phyloP scores from a whole-genome alignment of 208 protist species.

The Eutreptiella sp. region DNA sequence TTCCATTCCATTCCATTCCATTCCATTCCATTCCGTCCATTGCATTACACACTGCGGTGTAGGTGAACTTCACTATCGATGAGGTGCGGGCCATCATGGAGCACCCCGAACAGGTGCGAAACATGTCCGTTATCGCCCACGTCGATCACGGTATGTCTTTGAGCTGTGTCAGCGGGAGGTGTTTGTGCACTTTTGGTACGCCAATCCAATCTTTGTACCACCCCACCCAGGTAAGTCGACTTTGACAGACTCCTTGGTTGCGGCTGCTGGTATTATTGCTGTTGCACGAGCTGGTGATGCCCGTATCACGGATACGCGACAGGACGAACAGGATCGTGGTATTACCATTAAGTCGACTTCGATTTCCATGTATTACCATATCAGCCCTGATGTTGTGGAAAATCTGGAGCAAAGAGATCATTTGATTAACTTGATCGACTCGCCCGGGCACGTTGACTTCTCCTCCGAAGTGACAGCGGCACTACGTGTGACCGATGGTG shows the following conservation, averaged over 20 bases:
- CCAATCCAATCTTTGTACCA: too few species aligned
- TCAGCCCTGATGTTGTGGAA: too few species aligned
- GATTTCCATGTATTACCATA: slow-evolving; percentile 97
- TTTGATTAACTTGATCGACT: slow-evolving; percentile 98
- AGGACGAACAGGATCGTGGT: slow-evolving; percentile 95
- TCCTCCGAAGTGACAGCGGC: slow-evolving; percentile 98
- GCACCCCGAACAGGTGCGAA: slow-evolving; percentile 6
- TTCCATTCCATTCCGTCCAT: too few species aligned
- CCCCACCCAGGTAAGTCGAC: too few species aligned
- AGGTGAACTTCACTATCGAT: slow-evolving; percentile 26
- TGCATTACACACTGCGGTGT: too few species aligned
- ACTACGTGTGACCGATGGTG: slow-evolving; percentile 98
- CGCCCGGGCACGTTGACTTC: slow-evolving; percentile 98
- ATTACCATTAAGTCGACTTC: slow-evolving; percentile 99
- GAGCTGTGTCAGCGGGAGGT: too few species aligned
- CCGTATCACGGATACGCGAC: slow-evolving; percentile 84
- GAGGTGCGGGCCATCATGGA: slow-evolving; percentile 22
- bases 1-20: too few species aligned
- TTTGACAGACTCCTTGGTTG: slow-evolving; percentile 94
- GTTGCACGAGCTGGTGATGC: slow-evolving; percentile 71
- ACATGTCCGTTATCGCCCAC: slow-evolving; percentile 62
- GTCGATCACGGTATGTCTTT: slow-evolving; percentile 86
- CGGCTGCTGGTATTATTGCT: slow-evolving; percentile 91
- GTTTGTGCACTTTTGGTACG: too few species aligned
- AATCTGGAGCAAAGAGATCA: slow-evolving; percentile 55